These are phyloP conservation scores for Chalaropsis ovoidea DNA, from an alignment of 2,329 filamentous ascomycete genomes.

Conservation along the genomic window DNA sequence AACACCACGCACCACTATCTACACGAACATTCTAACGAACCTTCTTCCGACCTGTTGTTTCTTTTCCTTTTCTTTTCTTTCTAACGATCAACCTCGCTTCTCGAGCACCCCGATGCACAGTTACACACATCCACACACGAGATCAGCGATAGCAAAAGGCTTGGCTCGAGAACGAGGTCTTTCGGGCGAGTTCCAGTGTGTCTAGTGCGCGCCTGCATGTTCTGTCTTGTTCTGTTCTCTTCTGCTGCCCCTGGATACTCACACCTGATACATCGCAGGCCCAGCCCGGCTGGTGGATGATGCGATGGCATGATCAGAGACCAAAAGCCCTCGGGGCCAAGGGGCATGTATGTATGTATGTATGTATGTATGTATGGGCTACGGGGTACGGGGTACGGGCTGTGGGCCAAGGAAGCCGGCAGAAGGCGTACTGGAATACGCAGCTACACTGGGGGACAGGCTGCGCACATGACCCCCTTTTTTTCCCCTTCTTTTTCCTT, in stretches of 20 bases:
- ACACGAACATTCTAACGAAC: not conserved
- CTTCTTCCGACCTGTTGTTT: not conserved
- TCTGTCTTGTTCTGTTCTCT: not conserved
- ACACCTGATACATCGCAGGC: not conserved
- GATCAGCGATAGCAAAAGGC: not conserved
- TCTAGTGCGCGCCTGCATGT: too few species aligned
- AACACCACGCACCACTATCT: not conserved
- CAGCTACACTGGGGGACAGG: not conserved
- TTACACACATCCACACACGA: not conserved
- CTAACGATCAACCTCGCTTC: not conserved
- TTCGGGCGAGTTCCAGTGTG: too few species aligned
- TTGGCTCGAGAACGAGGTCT: too few species aligned
- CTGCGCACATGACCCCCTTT: not conserved
- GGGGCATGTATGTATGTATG: too few species aligned
- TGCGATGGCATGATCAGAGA: not conserved
- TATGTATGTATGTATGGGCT: too few species aligned
- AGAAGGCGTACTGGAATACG: not conserved
- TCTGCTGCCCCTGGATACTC: not conserved
- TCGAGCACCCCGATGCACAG: not conserved
- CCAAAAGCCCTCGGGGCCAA: slow-evolving; percentile 3
- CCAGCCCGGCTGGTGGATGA: too few species aligned
- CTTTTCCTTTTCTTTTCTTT: not conserved
- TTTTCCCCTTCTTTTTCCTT: not conserved
- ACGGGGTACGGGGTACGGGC: too few species aligned
- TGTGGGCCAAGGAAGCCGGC: too few species aligned